A percentile compares a stretch with the other conserved stretches of the same genome.
phyloP scores from a whole-genome alignment of 192 early-diverging fungal genomes.

The Endogone sp. region DNA sequence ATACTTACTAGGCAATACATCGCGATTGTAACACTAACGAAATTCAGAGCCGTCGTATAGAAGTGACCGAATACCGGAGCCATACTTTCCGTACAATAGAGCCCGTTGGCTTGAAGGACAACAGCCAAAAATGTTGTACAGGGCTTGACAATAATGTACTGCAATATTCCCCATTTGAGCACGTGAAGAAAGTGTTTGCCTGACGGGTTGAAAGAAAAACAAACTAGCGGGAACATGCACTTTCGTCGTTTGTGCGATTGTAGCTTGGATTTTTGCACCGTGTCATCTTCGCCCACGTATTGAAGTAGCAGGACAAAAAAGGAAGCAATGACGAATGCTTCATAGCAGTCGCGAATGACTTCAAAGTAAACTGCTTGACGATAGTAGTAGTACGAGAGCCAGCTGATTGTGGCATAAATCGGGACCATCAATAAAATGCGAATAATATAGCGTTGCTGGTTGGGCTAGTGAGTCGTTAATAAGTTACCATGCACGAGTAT shows the following conservation, averaged over 20 bases:
- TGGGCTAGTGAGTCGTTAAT: conserved; percentile 26
- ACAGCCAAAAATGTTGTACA: conserved; percentile 56
- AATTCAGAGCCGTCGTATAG: conserved; percentile 58
- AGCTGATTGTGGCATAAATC: conserved; percentile 66
- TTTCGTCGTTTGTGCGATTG: conserved; percentile 39
- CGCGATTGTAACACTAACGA: conserved; percentile 57
- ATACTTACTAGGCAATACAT: conserved; percentile 65
- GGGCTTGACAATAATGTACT: conserved; percentile 66
- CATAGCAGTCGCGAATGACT: conserved; percentile 70
- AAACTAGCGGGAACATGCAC: conserved; percentile 61
- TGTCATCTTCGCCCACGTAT: conserved; percentile 52
- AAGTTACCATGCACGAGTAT: neutral
- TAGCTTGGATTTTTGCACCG: conserved; percentile 36
- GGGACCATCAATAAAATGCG: conserved; percentile 74
- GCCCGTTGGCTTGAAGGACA: conserved; percentile 51
- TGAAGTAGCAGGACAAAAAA: conserved; percentile 71
- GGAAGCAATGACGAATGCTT: conserved; percentile 67
- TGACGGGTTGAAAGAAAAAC: conserved; percentile 53
- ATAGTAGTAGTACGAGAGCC: conserved; percentile 67
- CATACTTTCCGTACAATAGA: conserved; percentile 62
- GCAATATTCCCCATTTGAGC: conserved; percentile 66
- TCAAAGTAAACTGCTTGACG: conserved; percentile 62
- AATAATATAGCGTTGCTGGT: conserved; percentile 75
- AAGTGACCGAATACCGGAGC: conserved; percentile 58
- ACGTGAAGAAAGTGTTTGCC: conserved; percentile 44